phyloP scores from a whole-genome alignment of 768 basidiomycete genomes.

The Agrocybe praecox region DNA sequence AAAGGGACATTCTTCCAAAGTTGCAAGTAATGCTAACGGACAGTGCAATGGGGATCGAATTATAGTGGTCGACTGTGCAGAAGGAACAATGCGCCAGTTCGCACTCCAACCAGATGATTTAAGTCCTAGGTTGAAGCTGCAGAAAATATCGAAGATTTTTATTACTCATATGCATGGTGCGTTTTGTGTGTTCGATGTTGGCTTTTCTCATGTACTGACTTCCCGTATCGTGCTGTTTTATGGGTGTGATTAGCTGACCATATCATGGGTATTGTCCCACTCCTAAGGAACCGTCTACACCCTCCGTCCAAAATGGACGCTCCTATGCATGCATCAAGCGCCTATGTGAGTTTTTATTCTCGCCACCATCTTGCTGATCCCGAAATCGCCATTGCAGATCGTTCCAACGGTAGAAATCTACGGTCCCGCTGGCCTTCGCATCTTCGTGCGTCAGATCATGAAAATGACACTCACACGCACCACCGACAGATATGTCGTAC shows the following conservation, averaged over 20 bases:
- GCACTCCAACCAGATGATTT: constrained; percentile 45
- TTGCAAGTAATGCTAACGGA: neutral
- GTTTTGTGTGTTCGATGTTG: constrained; percentile 5
- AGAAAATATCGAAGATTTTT: constrained; percentile 68
- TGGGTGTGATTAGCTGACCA: constrained; percentile 54
- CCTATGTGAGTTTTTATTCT: too few relatives aligned
- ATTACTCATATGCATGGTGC: constrained; percentile 86
- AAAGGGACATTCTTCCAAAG: neutral
- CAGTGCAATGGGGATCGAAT: constrained; percentile 7
- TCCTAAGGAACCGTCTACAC: constrained; percentile 62
- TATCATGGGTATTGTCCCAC: constrained; percentile 70
- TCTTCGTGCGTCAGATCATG: constrained; percentile 72
- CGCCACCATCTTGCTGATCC: too few relatives aligned
- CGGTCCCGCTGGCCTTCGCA: constrained; percentile 78
- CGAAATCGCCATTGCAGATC: too few relatives aligned
- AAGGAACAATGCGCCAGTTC: constrained; percentile 78
- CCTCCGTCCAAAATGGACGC: constrained; percentile 31
- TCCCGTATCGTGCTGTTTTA: neutral
- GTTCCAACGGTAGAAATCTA: constrained; percentile 72
- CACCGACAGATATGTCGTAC: constrained; percentile 68
- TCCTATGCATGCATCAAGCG: neutral
- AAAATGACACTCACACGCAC: constrained; percentile 66
- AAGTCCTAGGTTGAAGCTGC: constrained; percentile 38
- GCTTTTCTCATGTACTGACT: neutral
- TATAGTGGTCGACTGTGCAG: constrained; percentile 79